Evolutionary conservation across 305 asterid species (phyloP), one percentile per base, ranked within the genome.

Genomic region (Solanum chacoense): DNA sequence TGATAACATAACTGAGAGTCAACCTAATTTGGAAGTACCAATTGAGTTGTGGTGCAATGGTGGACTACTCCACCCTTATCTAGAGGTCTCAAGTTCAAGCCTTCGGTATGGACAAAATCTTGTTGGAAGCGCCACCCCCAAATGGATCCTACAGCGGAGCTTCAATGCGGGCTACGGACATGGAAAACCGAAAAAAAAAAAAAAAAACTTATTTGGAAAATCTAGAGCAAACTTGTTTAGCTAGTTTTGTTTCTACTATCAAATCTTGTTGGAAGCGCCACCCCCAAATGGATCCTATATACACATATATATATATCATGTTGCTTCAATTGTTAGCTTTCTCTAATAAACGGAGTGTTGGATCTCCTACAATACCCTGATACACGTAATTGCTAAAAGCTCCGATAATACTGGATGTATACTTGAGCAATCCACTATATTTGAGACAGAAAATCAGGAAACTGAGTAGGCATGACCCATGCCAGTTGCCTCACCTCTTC

Each of bases 401-500:
- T 79, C 67, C 14, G 31, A 28, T 79, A 8, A 79, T 79, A 79
- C 67, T 40, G 24, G 85, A 40, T 80, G 20, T 45, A 38, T 28
- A 80, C 71, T 16, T 10, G 28, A 10, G 9, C 71, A 80, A 29
- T 50, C 12, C 42, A 18, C 72, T 50, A 45, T 45, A 6, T 38
- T 84, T 29, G 73, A 31, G 86, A 81, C 29, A 31, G 11, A 81
- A 84, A 84, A 84, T 55, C 87, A 84, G 18, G 74, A 59, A 81
- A 55, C 42, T 28, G 11, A 11, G 42, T 31, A 84, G 72, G 45
- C 87, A 55, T 45, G 72, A 45, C 38, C 35, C 28, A 29, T 55
- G 87, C 74, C 87, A 86, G 86, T 22, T 28, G 16, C 81, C 75
- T 83, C 92, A 96, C 99, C 98, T 96, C 98, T 92, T 96, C 99